Percentiles rank a stretch among this genome's conserved stretches.
Conservation (phyloP, 148 eudicot species). For the Amaranthus palmeri region DNA sequence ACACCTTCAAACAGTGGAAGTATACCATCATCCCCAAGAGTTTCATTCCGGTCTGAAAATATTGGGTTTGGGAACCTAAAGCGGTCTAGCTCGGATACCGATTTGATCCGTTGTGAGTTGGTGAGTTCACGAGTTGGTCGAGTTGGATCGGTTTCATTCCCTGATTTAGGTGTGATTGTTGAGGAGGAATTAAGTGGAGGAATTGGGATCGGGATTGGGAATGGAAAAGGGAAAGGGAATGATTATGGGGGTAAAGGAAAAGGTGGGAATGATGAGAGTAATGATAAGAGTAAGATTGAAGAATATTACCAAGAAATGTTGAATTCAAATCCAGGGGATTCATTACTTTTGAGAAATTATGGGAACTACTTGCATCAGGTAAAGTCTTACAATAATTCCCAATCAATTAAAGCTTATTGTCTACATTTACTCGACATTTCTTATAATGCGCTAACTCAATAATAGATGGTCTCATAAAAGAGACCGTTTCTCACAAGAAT, state of each 20-base stretch:
- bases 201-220: constrained; percentile 16
- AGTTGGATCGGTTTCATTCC: constrained; percentile 30
- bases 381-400: too few relatives aligned
- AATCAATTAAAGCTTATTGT: too few relatives aligned
- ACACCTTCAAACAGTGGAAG: constrained; percentile 3
- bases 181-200: constrained; percentile 29
- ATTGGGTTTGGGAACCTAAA: constrained; percentile 13
- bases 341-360: constrained; percentile 66
- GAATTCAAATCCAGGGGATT: constrained; percentile 48
- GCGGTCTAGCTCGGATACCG: constrained; percentile 42
- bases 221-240: constrained; percentile 34
- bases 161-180: constrained; percentile 25
- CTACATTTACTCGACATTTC: too few relatives aligned
- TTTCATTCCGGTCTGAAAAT: constrained; percentile 14
- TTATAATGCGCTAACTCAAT: too few relatives aligned
- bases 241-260: constrained; percentile 26
- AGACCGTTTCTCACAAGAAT: too few relatives aligned
- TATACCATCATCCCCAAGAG: constrained; percentile 10
- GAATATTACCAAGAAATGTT: constrained; percentile 57
- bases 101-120: constrained; percentile 21
- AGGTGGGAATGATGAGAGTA: constrained; percentile 21
- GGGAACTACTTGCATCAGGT: constrained; percentile 78
- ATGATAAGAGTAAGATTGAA: constrained; percentile 27
- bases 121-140: not conserved
- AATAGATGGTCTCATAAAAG: too few relatives aligned